Base-by-base conservation (phyloP, 192 early-diverging fungal genomes). In the Pilaira anomala region DNA sequence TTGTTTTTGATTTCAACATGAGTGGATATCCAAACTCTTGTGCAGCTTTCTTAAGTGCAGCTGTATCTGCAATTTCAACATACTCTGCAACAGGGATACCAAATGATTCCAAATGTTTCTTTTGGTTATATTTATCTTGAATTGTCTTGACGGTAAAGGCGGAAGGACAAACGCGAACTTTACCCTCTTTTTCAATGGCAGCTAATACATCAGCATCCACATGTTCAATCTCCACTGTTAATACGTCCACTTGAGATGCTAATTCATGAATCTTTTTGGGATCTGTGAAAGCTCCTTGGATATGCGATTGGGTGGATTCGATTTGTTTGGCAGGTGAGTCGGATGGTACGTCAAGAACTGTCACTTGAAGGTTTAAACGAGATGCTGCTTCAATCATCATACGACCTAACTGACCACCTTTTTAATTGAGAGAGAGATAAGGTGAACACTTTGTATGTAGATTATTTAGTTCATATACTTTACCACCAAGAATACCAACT, bases 161-260 rank as follows among this genome's bases (percentile, higher is more conserved):
- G 11, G 86, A 80, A 53, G 97, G 97, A 54, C 91, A 88, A 41
- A 97, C 85, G 1, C 81, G 69, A 29, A 74, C 79, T 18, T 62
- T 76, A 49, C 62, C 77, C 52, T 80, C 74, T 21, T 62, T 61
- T 49, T 87, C 85, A 12, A 93, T 74, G 42, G 80, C 80, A 48
- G 85, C 85, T 19, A 88, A 79, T 42, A 80, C 77, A 2, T 71
- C 65, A 30, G 82, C 78, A 73, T 95, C 82, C 41, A 99, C 94
- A 65, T 99, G 97, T 80, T 99, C 97, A 45, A 99, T 99, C 77
- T 99, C 96, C n/a, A 94, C 87, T 0, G 97, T 99, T 26, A 98
- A 82, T 18, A 97, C 84, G 71, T 92, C 85, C 44, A 84, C 88
- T 24, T 81, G 66, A 13, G 67, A 45, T 18, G 95, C 93, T 16